Evolutionary conservation across 768 basidiomycete genomes (phyloP).

Genomic region (Pisolithus microcarpus): DNA sequence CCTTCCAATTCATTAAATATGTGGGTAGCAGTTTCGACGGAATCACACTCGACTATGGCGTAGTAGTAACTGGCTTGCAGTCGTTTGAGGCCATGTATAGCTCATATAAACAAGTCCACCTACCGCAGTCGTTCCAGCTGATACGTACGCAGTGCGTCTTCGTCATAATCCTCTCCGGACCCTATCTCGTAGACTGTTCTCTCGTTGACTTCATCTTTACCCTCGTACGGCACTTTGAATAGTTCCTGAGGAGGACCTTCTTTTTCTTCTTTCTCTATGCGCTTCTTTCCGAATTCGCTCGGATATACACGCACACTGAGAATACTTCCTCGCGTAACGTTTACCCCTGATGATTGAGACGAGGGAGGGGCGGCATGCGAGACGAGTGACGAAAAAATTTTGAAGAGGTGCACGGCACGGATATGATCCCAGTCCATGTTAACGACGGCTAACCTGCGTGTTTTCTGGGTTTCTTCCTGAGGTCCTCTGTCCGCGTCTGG

Average conservation of each 20-base stretch:
- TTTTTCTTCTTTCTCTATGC: conserved; percentile 53
- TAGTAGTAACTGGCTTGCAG: conserved; percentile 74
- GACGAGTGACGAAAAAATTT: conserved; percentile 84
- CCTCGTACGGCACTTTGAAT: conserved; percentile 45
- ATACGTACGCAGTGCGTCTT: conserved; percentile 81
- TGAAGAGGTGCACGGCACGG: conserved; percentile 82
- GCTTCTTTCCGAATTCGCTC: conserved; percentile 10
- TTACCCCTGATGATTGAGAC: conserved; percentile 6
- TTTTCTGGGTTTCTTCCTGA: conserved; percentile 33
- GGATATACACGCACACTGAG: conserved; percentile 14
- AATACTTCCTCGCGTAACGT: conserved; percentile 6
- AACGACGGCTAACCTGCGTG: conserved; percentile 78
- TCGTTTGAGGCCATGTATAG: conserved; percentile 1
- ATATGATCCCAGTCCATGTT: conserved; percentile 99
- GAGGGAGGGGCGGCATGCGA: conserved; percentile 47
- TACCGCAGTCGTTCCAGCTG: conserved; percentile 90
- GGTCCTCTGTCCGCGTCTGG: conserved; percentile 40
- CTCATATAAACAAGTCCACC: conserved; percentile 17
- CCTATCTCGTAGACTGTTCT: conserved; percentile 59
- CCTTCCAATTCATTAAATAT: conserved; percentile 85
- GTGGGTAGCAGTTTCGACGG: conserved; percentile 66
- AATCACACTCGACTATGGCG: conserved; percentile 86
- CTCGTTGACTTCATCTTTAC: conserved; percentile 54
- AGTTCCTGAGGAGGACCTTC: conserved; percentile 87
- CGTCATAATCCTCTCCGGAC: conserved; percentile 74